phyloP scores from a whole-genome alignment of 805 yeast species.

The Wilhelminamyces savonicus region DNA sequence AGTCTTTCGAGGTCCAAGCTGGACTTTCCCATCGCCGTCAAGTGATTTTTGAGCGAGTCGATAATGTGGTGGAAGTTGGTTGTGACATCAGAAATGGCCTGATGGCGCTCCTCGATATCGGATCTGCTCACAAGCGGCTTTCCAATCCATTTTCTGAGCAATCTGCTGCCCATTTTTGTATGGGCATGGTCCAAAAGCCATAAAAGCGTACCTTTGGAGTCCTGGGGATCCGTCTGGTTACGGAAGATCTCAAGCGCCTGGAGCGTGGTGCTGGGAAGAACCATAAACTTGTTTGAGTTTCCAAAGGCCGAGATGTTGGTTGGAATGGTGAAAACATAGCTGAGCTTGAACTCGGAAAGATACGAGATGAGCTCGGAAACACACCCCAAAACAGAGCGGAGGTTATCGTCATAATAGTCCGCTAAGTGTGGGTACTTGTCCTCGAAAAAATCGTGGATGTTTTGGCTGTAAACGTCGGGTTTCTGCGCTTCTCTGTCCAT shows the following conservation, averaged over 20 bases:
- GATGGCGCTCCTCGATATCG: constrained; percentile 53
- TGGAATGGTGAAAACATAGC: constrained; percentile 45
- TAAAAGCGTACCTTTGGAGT: constrained; percentile 60
- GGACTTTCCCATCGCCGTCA: constrained; percentile 20
- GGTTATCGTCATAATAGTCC: constrained; percentile 19
- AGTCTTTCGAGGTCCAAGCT: constrained; percentile 55
- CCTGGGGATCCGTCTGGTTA: constrained; percentile 49
- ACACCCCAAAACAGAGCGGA: constrained; percentile 22
- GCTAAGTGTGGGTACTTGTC: constrained; percentile 10
- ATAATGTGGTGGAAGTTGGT: constrained; percentile 24
- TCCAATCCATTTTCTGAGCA: constrained; percentile 66
- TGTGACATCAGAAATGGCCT: constrained; percentile 40
- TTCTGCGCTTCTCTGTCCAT: constrained; percentile 1
- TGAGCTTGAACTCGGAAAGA: constrained; percentile 57
- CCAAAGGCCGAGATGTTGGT: constrained; percentile 50
- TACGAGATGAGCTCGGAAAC: constrained; percentile 46
- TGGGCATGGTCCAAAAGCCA: constrained; percentile 80
- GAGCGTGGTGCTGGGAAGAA: constrained; percentile 60
- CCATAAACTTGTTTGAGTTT: constrained; percentile 41
- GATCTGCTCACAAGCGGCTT: constrained; percentile 57
- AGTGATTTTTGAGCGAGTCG: constrained; percentile 21
- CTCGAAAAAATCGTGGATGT: constrained; percentile 19
- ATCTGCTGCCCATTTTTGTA: constrained; percentile 69
- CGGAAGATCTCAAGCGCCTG: constrained; percentile 69
- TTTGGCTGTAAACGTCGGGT: constrained; percentile 3